These are phyloP conservation scores for Mycena albidolilacea DNA, from an alignment of 768 basidiomycete genomes.

Conservation along the genomic window DNA sequence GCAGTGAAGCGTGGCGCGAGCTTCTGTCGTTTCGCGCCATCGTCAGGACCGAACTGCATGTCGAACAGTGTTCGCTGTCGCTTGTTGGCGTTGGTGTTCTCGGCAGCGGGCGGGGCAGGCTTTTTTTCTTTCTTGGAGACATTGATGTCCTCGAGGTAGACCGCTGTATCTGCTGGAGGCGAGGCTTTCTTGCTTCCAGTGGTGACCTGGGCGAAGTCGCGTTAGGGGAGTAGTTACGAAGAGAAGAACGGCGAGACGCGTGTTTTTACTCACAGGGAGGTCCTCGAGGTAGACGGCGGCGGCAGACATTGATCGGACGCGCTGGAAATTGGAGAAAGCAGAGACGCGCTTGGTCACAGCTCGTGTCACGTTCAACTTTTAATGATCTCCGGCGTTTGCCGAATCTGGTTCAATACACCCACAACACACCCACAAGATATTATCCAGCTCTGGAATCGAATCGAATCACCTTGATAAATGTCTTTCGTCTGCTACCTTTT, in stretches of 20 bases:
- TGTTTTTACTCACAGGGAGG: slow-evolving; percentile 36
- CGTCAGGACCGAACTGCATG: slow-evolving; percentile 62
- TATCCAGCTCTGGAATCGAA: no score
- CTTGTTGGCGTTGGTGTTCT: slow-evolving; percentile 49
- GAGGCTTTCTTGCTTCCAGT: slow-evolving; percentile 20
- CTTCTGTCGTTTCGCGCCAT: slow-evolving; percentile 66
- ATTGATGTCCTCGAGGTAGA: slow-evolving; percentile 51
- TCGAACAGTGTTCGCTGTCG: slow-evolving; percentile 78
- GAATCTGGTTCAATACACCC: slow-evolving; percentile 7
- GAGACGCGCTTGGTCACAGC: slow-evolving; percentile 1
- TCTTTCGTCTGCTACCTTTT: no score
- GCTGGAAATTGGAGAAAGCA: background rate
- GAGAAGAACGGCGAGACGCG: background rate
- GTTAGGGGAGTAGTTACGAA: background rate
- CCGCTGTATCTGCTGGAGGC: slow-evolving; percentile 34
- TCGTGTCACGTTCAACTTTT: slow-evolving; percentile 3
- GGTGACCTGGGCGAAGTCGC: background rate
- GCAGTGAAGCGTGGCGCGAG: slow-evolving; percentile 31
- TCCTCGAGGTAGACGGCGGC: slow-evolving; percentile 53
- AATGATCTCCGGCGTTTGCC: background rate
- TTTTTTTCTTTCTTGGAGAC: slow-evolving; percentile 33
- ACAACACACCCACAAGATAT: no score
- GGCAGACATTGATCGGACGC: slow-evolving; percentile 6
- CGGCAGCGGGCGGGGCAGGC: slow-evolving; percentile 19
- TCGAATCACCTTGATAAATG: no score